These are phyloP conservation scores for Globisporangium spiculum DNA, from an alignment of 352 stramenopile species.

Conservation along the genomic window DNA sequence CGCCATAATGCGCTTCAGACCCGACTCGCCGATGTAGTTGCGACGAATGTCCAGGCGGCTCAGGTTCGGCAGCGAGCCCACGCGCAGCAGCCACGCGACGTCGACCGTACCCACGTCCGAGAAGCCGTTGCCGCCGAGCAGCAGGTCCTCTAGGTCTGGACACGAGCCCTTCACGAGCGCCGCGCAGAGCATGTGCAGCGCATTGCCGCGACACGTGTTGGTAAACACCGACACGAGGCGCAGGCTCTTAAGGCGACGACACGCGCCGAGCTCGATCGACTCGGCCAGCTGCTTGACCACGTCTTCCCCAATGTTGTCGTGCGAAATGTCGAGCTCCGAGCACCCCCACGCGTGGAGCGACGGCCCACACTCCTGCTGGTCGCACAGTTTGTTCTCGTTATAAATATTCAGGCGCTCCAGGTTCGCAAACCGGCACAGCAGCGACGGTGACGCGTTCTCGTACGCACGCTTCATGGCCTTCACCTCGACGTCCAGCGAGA, in stretches of 20 bases:
- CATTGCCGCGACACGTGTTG: slow-evolving; percentile 59
- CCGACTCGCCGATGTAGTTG: slow-evolving; percentile 71
- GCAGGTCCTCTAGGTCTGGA: slow-evolving; percentile 46
- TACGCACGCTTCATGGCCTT: slow-evolving; percentile 34
- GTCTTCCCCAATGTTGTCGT: slow-evolving; percentile 54
- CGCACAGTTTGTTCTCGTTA: slow-evolving; percentile 27
- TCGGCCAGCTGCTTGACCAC: slow-evolving; percentile 43
- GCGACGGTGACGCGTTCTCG: slow-evolving; percentile 14
- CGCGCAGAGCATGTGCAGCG: slow-evolving; percentile 34
- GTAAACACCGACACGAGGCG: slow-evolving; percentile 71
- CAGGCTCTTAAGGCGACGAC: slow-evolving; percentile 42
- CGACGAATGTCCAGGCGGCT: slow-evolving; percentile 56
- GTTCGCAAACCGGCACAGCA: slow-evolving; percentile 49
- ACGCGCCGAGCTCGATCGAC: slow-evolving; percentile 33
- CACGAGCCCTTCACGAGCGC: slow-evolving; percentile 47
- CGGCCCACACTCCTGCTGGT: slow-evolving; percentile 12
- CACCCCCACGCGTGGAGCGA: slow-evolving; percentile 64
- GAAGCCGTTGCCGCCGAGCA: slow-evolving; percentile 68
- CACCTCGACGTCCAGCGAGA: slow-evolving; percentile 50
- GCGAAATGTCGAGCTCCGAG: slow-evolving; percentile 48
- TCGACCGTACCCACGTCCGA: slow-evolving; percentile 51
- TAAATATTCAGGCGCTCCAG: slow-evolving; percentile 34
- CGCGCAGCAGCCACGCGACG: slow-evolving; percentile 44
- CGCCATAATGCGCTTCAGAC: slow-evolving; percentile 39
- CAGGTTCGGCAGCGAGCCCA: slow-evolving; percentile 30